A percentile compares a stretch with the other conserved stretches of the same genome.
Conservation (phyloP, 2,329 filamentous ascomycete genomes). For the Daldinia sp. region DNA sequence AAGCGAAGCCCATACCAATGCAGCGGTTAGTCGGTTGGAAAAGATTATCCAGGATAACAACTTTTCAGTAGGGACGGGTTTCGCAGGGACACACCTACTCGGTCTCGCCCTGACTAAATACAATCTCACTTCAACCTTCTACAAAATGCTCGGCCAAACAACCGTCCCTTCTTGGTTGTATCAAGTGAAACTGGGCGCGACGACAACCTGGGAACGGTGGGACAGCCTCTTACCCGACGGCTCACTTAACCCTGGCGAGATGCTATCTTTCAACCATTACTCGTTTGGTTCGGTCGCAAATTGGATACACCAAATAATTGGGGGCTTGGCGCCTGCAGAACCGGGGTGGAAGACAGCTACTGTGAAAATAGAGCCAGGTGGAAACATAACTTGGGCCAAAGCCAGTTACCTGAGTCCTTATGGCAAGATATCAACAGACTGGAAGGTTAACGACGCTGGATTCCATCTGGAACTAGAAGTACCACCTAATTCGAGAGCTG, state of each 20-base stretch:
- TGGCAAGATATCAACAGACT: slow-evolving; percentile 49
- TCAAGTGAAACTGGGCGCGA: slow-evolving; percentile 59
- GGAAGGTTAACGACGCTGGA: slow-evolving; percentile 46
- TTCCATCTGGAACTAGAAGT: slow-evolving; percentile 43
- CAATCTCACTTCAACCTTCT: slow-evolving; percentile 53
- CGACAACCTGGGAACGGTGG: slow-evolving; percentile 66
- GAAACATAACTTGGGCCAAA: slow-evolving; percentile 52
- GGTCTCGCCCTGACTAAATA: slow-evolving; percentile 50
- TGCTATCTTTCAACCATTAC: slow-evolving; percentile 66
- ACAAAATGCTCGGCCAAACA: slow-evolving; percentile 62
- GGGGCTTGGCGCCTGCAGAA: slow-evolving; percentile 55
- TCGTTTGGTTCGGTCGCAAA: slow-evolving; percentile 62
- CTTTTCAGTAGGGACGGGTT: slow-evolving; percentile 57
- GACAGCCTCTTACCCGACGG: slow-evolving; percentile 60
- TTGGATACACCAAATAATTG: slow-evolving; percentile 60
- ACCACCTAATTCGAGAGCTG: slow-evolving; percentile 46
- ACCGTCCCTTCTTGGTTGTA: slow-evolving; percentile 62
- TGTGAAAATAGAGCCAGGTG: slow-evolving; percentile 55
- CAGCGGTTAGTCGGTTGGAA: slow-evolving; percentile 49
- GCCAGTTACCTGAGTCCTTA: slow-evolving; percentile 52
- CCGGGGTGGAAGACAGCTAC: slow-evolving; percentile 57
- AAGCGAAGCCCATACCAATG: slow-evolving; percentile 30
- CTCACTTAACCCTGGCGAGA: slow-evolving; percentile 58
- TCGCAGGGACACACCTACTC: slow-evolving; percentile 59
- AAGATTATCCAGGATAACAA: slow-evolving; percentile 52